These are phyloP conservation scores for Diversispora epigaea DNA, from an alignment of 192 early-diverging fungal species.

Conservation along the genomic window DNA sequence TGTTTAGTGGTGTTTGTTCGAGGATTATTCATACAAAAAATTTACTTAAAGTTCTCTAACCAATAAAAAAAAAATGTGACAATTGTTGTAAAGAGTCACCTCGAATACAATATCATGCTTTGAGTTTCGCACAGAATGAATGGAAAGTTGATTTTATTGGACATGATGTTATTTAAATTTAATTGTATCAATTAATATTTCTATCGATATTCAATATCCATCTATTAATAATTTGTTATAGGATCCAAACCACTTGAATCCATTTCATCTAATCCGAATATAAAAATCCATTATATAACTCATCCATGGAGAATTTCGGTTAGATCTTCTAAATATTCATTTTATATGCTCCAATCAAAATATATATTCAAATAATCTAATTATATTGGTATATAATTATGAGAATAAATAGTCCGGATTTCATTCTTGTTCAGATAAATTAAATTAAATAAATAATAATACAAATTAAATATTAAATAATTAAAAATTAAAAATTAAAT, in stretches of 20 bases:
- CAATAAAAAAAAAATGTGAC: constrained; percentile 5
- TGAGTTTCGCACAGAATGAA: constrained; percentile 67
- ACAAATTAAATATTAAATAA: too few relatives aligned
- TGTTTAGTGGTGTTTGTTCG: not conserved
- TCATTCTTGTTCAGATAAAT: constrained; percentile 81
- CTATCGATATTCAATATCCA: not conserved
- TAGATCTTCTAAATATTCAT: constrained; percentile 62
- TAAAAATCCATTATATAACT: constrained; percentile 49
- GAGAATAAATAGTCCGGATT: constrained; percentile 57
- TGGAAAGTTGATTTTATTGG: constrained; percentile 81
- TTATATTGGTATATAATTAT: constrained; percentile 64
- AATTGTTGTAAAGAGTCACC: constrained; percentile 82
- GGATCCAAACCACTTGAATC: not conserved
- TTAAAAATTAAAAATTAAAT: not conserved
- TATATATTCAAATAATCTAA: constrained; percentile 55
- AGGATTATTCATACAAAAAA: not conserved
- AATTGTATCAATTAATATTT: too few relatives aligned
- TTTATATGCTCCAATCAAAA: constrained; percentile 67
- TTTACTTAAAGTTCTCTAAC: not conserved
- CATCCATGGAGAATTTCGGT: constrained; percentile 57
- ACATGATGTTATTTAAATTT: constrained; percentile 62
- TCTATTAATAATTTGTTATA: not conserved
- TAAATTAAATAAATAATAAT: too few relatives aligned
- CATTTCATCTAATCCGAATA: constrained; percentile 45
- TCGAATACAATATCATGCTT: constrained; percentile 89